Conservation (phyloP, 768 basidiomycete species). For the Suillus brevipes region DNA sequence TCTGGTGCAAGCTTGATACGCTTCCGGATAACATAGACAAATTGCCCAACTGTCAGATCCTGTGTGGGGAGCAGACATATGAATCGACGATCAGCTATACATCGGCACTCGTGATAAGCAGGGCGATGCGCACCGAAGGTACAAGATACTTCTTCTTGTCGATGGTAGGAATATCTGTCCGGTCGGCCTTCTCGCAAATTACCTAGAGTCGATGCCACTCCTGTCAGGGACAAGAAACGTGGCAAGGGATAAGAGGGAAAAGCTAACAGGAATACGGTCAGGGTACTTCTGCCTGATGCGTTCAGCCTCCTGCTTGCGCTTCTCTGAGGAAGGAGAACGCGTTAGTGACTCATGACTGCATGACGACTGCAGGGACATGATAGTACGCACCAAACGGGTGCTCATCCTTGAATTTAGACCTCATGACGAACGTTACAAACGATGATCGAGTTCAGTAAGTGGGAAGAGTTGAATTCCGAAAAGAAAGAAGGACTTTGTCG, state of each 20-base stretch:
- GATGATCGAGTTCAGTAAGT: slow-evolving; percentile 10
- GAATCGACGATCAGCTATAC: slow-evolving; percentile 25
- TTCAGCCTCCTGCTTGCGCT: slow-evolving; percentile 99
- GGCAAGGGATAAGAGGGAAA: slow-evolving; percentile 1
- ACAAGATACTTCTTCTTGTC: slow-evolving; percentile 99
- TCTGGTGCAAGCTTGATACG: slow-evolving; percentile 99
- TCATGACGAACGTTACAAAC: slow-evolving; percentile 48
- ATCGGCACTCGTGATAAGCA: slow-evolving; percentile 16
- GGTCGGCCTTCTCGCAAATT: slow-evolving; percentile 99
- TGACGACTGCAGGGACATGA: slow-evolving; percentile 20
- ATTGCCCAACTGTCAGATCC: slow-evolving; percentile 97
- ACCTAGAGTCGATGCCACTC: slow-evolving; percentile 54
- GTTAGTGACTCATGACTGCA: slow-evolving; percentile 31
- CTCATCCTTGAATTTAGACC: slow-evolving; percentile 98
- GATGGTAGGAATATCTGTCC: slow-evolving; percentile 97
- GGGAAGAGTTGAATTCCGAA: slow-evolving; percentile 10
- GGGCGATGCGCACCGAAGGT: slow-evolving; percentile 70
- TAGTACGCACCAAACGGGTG: slow-evolving; percentile 84
- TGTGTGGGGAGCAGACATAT: slow-evolving; percentile 31
- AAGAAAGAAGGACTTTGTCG: slow-evolving; percentile 12
- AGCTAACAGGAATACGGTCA: slow-evolving; percentile 91
- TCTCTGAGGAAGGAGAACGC: slow-evolving; percentile 58
- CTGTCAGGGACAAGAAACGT: slow-evolving; percentile 13
- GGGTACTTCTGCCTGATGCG: slow-evolving; percentile 98
- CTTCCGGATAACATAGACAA: slow-evolving; percentile 99